A percentile compares a stretch with the other conserved stretches of the same genome.
These are phyloP conservation scores for California macrophylla DNA, from an alignment of 441 rosid species.

Conservation along the genomic window DNA sequence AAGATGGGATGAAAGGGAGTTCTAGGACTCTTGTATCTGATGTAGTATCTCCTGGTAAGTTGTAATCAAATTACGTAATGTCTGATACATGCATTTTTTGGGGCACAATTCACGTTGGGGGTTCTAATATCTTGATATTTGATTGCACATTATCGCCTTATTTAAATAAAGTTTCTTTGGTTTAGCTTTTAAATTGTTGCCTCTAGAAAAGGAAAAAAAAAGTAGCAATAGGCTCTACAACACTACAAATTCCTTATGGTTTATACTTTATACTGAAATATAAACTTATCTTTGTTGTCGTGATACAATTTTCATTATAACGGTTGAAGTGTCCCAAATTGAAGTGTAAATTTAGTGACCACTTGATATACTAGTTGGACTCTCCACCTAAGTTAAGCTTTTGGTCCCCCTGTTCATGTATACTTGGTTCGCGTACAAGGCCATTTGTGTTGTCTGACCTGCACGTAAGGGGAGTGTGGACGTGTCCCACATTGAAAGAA, in stretches of 20 bases:
- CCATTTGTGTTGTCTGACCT: too few species aligned
- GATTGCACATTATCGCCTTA: background rate
- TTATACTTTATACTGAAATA: background rate
- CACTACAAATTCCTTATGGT: background rate
- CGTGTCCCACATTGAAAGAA: too few species aligned
- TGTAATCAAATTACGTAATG: slow-evolving; percentile 8
- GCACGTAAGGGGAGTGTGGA: too few species aligned
- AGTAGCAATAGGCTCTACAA: background rate
- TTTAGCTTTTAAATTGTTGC: background rate
- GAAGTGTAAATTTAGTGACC: too few species aligned
- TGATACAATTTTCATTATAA: too few species aligned
- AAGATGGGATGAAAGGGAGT: slow-evolving; percentile 72
- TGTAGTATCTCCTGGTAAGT: slow-evolving; percentile 69
- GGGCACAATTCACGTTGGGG: background rate
- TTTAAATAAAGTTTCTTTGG: background rate
- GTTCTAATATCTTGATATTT: slow-evolving; percentile 2
- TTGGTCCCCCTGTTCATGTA: too few species aligned
- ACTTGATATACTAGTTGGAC: too few species aligned
- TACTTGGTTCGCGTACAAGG: too few species aligned
- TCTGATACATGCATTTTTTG: background rate
- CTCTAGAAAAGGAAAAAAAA: background rate
- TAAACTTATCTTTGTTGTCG: too few species aligned
- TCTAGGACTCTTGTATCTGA: slow-evolving; percentile 55
- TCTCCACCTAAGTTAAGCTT: too few species aligned
- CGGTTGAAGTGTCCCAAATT: too few species aligned